phyloP scores from a whole-genome alignment of 805 yeast species.

The Nakazawaea sp. region DNA sequence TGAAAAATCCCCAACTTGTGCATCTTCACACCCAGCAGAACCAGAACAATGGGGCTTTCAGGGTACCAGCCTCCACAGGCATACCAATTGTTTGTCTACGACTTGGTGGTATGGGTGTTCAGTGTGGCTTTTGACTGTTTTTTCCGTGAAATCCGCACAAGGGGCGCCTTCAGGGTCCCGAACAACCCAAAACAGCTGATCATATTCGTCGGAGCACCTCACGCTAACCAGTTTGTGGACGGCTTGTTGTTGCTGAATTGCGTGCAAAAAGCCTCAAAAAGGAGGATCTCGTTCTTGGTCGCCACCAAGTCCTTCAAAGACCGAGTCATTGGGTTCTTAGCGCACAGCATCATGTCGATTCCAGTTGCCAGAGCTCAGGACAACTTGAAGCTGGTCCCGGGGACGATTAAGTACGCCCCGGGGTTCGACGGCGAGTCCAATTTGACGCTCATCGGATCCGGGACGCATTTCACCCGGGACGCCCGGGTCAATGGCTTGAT shows the following conservation, averaged over 20 bases:
- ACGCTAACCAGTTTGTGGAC: constrained; percentile 82
- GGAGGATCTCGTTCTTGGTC: constrained; percentile 45
- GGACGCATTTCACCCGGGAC: constrained; percentile 58
- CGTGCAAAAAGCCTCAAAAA: constrained; percentile 43
- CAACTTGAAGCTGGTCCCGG: constrained; percentile 58
- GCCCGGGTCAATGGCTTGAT: constrained; percentile 61
- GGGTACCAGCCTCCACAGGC: constrained; percentile 1
- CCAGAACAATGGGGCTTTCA: no score
- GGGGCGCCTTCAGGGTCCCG: constrained; percentile 64
- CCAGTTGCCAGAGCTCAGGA: constrained; percentile 95
- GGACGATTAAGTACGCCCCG: constrained; percentile 41
- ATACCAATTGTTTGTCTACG: constrained; percentile 30
- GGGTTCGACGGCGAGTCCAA: constrained; percentile 39
- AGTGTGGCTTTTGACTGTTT: constrained; percentile 45
- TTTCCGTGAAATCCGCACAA: constrained; percentile 66
- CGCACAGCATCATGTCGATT: constrained; percentile 72
- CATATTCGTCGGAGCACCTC: constrained; percentile 78
- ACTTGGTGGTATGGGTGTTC: constrained; percentile 44
- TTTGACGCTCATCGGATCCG: constrained; percentile 51
- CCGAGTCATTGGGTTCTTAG: constrained; percentile 63
- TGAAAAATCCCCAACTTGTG: no score
- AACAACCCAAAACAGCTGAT: constrained; percentile 45
- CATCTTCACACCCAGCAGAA: no score
- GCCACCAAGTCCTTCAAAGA: constrained; percentile 45
- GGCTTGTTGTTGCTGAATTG: constrained; percentile 74